Evolutionary conservation across 129 eudicot species (phyloP).

Genomic region (Pittosporum tobira): DNA sequence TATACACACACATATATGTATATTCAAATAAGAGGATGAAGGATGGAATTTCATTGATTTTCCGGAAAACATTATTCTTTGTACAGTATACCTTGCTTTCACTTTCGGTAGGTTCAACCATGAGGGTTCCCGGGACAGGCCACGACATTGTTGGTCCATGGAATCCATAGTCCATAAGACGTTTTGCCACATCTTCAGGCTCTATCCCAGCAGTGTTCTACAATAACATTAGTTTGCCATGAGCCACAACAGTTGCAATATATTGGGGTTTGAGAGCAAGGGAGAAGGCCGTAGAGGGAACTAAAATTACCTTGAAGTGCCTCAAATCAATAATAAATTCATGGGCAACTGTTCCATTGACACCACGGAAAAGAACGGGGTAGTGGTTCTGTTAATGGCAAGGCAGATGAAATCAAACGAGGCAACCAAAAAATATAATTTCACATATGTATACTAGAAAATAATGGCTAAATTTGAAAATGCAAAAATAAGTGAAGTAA

Average conservation of each 20-base stretch:
- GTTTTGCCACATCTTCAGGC: conserved; percentile 94
- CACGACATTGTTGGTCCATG: conserved; percentile 98
- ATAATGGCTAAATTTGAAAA: neutral
- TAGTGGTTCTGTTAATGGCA: conserved; percentile 53
- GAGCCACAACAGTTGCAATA: neutral
- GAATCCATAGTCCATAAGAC: conserved; percentile 93
- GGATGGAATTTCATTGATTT: neutral
- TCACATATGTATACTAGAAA: neutral
- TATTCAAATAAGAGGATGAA: conserved; percentile 9
- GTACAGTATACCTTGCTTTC: conserved; percentile 79
- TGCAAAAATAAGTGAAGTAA: conserved; percentile 9
- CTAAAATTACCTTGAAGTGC: conserved; percentile 62
- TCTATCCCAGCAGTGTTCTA: conserved; percentile 91
- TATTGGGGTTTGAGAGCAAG: neutral
- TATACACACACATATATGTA: neutral
- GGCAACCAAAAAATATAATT: conserved; percentile 2
- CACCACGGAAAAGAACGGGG: conserved; percentile 97
- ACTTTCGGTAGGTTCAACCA: conserved; percentile 98
- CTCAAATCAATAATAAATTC: conserved; percentile 94
- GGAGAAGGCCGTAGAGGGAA: conserved; percentile 2
- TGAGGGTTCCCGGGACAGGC: conserved; percentile 99
- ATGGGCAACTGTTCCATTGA: conserved; percentile 95
- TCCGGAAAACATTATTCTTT: neutral
- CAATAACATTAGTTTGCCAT: neutral
- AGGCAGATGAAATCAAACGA: conserved; percentile 12